Percentiles rank a stretch among this genome's conserved stretches.
Evolutionary conservation across 2,329 filamentous ascomycete species (phyloP).

Genomic region (Penicillium sp.): DNA sequence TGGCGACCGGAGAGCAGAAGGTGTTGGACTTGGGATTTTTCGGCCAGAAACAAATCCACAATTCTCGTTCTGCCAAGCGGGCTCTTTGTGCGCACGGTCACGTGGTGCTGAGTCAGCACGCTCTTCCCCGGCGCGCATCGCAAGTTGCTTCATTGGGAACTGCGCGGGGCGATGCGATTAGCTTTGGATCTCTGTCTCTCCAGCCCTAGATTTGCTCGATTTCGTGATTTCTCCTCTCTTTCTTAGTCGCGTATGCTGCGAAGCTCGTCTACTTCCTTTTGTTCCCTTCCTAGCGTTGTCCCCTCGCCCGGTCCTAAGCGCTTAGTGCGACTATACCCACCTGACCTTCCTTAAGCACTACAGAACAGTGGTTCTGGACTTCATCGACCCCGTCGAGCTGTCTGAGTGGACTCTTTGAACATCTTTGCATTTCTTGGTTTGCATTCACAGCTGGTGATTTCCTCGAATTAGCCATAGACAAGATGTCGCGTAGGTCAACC

Average conservation of each 20-base stretch:
- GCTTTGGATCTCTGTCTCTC: too few relatives aligned
- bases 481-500: constrained; percentile 37
- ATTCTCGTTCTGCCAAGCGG: constrained; percentile 21
- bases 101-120: neutral
- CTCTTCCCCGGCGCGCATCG: constrained; percentile 2
- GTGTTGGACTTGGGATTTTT: constrained; percentile 29
- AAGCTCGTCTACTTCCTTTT: constrained; percentile 4
- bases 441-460: neutral
- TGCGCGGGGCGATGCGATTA: constrained; percentile 5
- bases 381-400: constrained; percentile 11
- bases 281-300: constrained; percentile 11
- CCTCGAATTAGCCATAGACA: constrained; percentile 14
- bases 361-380: too few relatives aligned
- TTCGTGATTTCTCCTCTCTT: too few relatives aligned
- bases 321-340: constrained; percentile 31
- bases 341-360: constrained; percentile 15
- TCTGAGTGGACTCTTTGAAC: constrained; percentile 2
- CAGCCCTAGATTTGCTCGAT: too few relatives aligned
- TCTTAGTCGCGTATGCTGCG: neutral
- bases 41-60: constrained; percentile 34
- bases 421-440: neutral
- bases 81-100: constrained; percentile 31
- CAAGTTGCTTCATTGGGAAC: constrained; percentile 3
- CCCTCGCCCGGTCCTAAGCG: constrained; percentile 38
- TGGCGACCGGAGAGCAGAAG: constrained; percentile 23